Evolutionary conservation across 148 eudicot species (phyloP), one percentile per base, ranked within the genome.

Genomic region (Euryodendron excelsum): DNA sequence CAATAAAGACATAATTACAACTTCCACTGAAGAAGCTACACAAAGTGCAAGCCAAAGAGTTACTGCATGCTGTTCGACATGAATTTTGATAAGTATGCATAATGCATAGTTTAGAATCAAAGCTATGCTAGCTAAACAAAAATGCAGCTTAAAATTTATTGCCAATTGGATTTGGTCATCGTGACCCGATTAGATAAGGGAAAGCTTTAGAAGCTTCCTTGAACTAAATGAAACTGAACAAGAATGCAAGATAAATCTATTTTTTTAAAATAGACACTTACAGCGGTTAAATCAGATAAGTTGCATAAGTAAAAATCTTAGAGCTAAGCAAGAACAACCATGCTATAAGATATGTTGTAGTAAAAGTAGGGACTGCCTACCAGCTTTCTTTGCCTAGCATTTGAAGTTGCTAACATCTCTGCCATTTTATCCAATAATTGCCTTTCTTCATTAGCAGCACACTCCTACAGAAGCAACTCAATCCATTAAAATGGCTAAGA

Each of bases 341-440:
- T 36, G 0, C 7, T 34, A 28, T 17, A 18, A 70, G 21, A 14
- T 70, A 70, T 70, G 5, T 1, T n/a, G 30, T 28, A 31, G 50
- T 8, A 9, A 77, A 11, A n/a, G n/a, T 23, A 36, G 70, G 9
- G 47, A 36, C 12, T 60, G 62, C 65, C 17, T 74, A 69, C 85
- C 82, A 83, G 27, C 47, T 79, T 64, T 55, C 78, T 75, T 64
- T 55, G 79, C 65, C 79, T 79, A 0, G 73, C 75, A 69, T 71
- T 83, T 70, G 85, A 83, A 70, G 69, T 83, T 36, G 82, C 79
- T 30, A 83, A 69, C 37, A 75, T 27, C 74, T 83, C 77, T 53
- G 80, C 72, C 73, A 83, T 65, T 76, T 62, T 75, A 0, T 79
- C 79, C 34, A 83, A 31, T 14, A 83, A 39, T 69, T 69, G 73